A percentile compares a stretch with the other conserved stretches of the same genome.
Evolutionary conservation across 345 rosid genomes (phyloP).

Genomic region (Arabis alpina): DNA sequence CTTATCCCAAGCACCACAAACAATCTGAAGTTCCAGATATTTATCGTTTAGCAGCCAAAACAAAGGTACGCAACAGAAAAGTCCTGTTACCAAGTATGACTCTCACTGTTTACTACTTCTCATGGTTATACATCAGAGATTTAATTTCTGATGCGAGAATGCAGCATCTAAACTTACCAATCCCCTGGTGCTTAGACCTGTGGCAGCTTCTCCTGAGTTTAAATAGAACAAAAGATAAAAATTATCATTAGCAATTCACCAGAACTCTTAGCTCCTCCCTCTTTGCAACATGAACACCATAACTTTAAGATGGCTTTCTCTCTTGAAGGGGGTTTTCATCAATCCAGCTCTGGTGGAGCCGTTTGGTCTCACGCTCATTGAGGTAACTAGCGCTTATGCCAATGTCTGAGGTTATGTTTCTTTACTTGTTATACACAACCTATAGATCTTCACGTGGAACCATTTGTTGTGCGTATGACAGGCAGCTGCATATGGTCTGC

Average conservation of each 20-base stretch:
- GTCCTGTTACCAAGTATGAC: slow-evolving; percentile 1
- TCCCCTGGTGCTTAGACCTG: slow-evolving; percentile 22
- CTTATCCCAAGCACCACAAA: slow-evolving; percentile 96
- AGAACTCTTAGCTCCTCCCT: slow-evolving; percentile 1
- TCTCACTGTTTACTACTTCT: slow-evolving; percentile 8
- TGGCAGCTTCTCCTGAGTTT: slow-evolving; percentile 15
- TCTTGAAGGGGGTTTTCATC: slow-evolving; percentile 85
- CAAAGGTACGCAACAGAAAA: slow-evolving; percentile 67
- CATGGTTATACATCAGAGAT: slow-evolving; percentile 10
- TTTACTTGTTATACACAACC: slow-evolving; percentile 41
- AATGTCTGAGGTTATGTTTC: slow-evolving; percentile 39
- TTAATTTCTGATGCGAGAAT: neutral
- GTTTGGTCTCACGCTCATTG: slow-evolving; percentile 94
- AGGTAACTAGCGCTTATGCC: slow-evolving; percentile 53
- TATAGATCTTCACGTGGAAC: slow-evolving; percentile 28
- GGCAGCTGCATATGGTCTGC: slow-evolving; percentile 99
- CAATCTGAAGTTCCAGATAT: slow-evolving; percentile 95
- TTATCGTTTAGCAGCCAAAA: slow-evolving; percentile 89
- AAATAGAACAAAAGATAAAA: neutral
- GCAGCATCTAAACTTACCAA: slow-evolving; percentile 8
- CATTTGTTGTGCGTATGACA: slow-evolving; percentile 39
- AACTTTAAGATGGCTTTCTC: slow-evolving; percentile 26
- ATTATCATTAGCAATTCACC: slow-evolving; percentile 1
- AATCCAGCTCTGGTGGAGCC: slow-evolving; percentile 99
- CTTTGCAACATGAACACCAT: slow-evolving; percentile 39